Evolutionary conservation across 805 yeast genomes (phyloP), one percentile per base, ranked within the genome.

Genomic region (Novakomyces olei): DNA sequence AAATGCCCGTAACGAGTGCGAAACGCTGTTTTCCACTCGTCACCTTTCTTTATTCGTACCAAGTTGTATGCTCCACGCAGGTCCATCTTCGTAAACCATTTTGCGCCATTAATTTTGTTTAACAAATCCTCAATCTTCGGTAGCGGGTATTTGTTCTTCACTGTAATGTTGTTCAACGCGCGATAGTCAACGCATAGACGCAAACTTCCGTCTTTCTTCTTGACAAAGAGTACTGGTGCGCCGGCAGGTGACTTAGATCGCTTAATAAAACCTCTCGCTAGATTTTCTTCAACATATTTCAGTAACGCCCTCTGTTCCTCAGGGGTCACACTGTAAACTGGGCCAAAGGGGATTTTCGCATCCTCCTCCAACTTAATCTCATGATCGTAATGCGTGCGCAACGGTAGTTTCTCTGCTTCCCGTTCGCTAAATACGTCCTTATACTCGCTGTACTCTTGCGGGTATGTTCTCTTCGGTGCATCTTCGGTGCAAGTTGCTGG

Each of bases 1-100:
- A 32, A 43, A 4, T 37, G 33, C 6, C 48, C 51, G 4, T 14
- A 4, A 2, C 20, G 34, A 1, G 47, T 38, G 4, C n/a, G 24
- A 23, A 47, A 47, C n/a, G 48, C 45, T 6, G 47, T 44, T 14
- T 44, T 41, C 8, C 22, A 12, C 7, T 14, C 16, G 27, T 33
- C 36, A 2, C 24, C 20, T 3, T 40, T 79, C 69, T 18, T 24
- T 14, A 22, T 22, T 10, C 8, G 27, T 4, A 33, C 17, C 16
- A 27, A 32, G 27, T 23, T 9, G 18, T 28, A 33, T 22, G 45
- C 47, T 5, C 34, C 33, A 20, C 29, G 20, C n/a, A 44, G 34
- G 29, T 44, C 45, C 12, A 44, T 26, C 26, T 42, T 44, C 2
- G 42, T 31, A 18, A 39, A 41, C 5, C 35, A 18, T 9, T 8